phyloP scores from a whole-genome alignment of 73 alveolate genomes.

The Diophrys sp. region DNA sequence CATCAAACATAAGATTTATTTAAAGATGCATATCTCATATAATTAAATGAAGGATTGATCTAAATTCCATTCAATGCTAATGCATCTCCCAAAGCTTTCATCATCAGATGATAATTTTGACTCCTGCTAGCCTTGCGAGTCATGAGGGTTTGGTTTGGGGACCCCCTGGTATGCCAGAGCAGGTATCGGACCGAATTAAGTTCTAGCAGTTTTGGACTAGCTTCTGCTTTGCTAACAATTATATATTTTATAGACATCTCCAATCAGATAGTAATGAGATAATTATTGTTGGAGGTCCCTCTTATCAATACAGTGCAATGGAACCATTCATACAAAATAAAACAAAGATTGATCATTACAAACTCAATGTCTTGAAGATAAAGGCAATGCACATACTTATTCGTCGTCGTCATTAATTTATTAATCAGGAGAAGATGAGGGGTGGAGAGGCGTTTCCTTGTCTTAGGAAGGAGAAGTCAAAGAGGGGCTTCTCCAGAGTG shows the following conservation, averaged over 20 bases:
- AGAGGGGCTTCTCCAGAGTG: too few relatives aligned
- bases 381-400: background rate
- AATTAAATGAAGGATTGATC: slow-evolving; percentile 17
- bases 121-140: too few relatives aligned
- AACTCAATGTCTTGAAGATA: slow-evolving; percentile 10
- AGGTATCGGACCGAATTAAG: too few relatives aligned
- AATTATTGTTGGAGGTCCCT: slow-evolving; percentile 32
- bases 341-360: background rate
- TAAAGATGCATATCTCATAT: slow-evolving; percentile 25
- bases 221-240: too few relatives aligned
- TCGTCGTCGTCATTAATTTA: slow-evolving; percentile 4
- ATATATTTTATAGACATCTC: too few relatives aligned
- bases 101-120: slow-evolving; percentile 7
- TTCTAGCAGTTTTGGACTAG: too few relatives aligned
- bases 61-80: slow-evolving; percentile 36
- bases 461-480: too few relatives aligned
- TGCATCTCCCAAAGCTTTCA: slow-evolving; percentile 23
- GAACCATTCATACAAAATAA: slow-evolving; percentile 36
- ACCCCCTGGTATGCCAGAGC: too few relatives aligned
- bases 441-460: too few relatives aligned
- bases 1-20: slow-evolving; percentile 4
- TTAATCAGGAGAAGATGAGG: too few relatives aligned
- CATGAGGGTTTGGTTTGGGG: too few relatives aligned
- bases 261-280: background rate
- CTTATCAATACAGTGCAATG: slow-evolving; percentile 37